phyloP scores from a whole-genome alignment of 306 rosid species.

The Erythrophleum fordii region DNA sequence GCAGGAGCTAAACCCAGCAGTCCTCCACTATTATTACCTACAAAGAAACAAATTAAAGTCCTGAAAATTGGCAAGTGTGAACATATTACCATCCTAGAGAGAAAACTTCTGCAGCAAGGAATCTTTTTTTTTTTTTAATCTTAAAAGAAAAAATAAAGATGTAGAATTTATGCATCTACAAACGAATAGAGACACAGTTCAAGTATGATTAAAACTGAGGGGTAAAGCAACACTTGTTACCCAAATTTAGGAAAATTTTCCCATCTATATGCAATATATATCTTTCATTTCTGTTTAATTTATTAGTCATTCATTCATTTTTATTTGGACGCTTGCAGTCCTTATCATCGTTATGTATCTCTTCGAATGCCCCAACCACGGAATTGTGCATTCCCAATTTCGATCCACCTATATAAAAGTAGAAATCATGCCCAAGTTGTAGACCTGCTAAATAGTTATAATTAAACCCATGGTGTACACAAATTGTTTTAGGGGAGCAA shows the following conservation, averaged over 20 bases:
- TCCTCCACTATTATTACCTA: conserved; percentile 83
- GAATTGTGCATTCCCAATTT: neutral
- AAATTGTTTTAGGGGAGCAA: neutral
- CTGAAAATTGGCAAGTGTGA: neutral
- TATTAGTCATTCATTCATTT: neutral
- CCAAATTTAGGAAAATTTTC: neutral
- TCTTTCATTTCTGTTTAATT: neutral
- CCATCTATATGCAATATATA: neutral
- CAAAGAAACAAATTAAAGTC: conserved; percentile 39
- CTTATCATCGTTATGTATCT: neutral
- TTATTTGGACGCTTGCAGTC: neutral
- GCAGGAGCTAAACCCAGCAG: conserved; percentile 83
- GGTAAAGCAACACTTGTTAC: conserved; percentile 1
- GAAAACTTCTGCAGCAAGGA: neutral
- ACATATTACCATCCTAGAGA: conserved; percentile 26
- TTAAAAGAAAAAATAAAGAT: neutral
- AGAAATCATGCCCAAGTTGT: neutral
- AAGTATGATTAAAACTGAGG: neutral
- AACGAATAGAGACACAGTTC: conserved; percentile 7
- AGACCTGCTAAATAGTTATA: neutral
- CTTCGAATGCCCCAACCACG: conserved; percentile 16
- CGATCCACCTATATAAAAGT: neutral
- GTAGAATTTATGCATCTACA: neutral
- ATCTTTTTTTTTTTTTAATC: conserved; percentile 13
- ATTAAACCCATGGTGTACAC: neutral